Conservation (phyloP, 441 rosid species). For the Adansonia grandidieri region DNA sequence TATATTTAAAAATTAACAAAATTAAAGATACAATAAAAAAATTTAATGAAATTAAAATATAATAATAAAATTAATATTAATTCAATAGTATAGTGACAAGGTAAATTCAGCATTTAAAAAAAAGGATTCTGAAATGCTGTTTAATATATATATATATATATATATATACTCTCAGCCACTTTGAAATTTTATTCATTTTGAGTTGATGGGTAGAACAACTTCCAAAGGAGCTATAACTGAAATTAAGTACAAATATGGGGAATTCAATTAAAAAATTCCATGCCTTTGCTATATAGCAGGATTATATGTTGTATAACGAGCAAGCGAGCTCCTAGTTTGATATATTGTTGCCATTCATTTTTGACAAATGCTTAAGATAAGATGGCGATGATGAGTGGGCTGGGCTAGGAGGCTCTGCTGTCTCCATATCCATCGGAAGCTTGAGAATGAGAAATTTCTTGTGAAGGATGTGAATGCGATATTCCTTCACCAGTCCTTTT, state of each 20-base stretch:
- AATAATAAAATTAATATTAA: no score
- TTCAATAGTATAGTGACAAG: no score
- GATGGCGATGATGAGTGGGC: conserved; percentile 34
- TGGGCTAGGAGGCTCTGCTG: conserved; percentile 31
- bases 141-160: no score
- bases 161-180: no score
- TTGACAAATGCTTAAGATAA: conserved; percentile 17
- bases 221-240: not conserved
- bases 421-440: conserved; percentile 21
- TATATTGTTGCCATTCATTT: not conserved
- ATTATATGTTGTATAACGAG: not conserved
- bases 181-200: no score
- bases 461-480: conserved; percentile 28
- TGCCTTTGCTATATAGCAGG: not conserved
- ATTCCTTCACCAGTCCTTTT: conserved; percentile 32
- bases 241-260: not conserved
- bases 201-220: not conserved
- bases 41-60: no score
- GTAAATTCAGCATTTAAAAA: no score
- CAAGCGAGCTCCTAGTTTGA: not conserved
- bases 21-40: no score
- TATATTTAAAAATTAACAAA: no score
- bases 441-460: conserved; percentile 32
- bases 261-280: not conserved
- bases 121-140: no score